phyloP scores from a whole-genome alignment of 148 eudicot species.

The Hydrangea macrophylla region DNA sequence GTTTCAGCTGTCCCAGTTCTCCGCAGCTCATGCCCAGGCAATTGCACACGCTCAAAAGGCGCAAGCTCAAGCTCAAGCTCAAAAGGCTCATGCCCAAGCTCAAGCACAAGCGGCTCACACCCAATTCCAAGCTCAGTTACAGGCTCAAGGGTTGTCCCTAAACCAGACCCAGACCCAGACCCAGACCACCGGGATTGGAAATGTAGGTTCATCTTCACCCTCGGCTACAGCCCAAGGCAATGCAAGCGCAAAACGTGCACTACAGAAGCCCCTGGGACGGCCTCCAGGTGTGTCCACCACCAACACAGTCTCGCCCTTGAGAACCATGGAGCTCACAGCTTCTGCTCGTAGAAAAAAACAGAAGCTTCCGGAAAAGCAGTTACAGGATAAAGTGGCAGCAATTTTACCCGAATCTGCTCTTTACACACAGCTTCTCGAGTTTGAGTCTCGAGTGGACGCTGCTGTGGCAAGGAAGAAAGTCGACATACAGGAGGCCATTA shows the following conservation, averaged over 20 bases:
- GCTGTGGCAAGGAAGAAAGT: constrained; percentile 77
- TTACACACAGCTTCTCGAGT: constrained; percentile 92
- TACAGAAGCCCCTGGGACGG: constrained; percentile 72
- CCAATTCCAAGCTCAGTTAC: constrained; percentile 61
- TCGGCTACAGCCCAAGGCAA: constrained; percentile 30
- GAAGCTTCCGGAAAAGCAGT: constrained; percentile 74
- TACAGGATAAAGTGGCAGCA: constrained; percentile 70
- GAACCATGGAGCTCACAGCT: constrained; percentile 65
- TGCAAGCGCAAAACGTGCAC: constrained; percentile 41
- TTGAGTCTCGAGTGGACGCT: constrained; percentile 91
- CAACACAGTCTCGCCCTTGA: constrained; percentile 58
- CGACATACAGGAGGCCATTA: constrained; percentile 89
- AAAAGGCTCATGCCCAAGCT: constrained; percentile 40
- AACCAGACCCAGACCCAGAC: constrained; percentile 52
- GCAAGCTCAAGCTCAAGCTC: constrained; percentile 38
- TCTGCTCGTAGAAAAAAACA: constrained; percentile 81
- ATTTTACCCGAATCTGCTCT: constrained; percentile 89
- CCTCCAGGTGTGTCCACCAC: constrained; percentile 52
- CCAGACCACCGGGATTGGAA: constrained; percentile 45
- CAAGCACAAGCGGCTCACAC: neutral
- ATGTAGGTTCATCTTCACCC: constrained; percentile 37
- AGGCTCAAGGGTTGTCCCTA: constrained; percentile 58
- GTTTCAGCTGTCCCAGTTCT: constrained; percentile 52
- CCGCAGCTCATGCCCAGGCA: constrained; percentile 52
- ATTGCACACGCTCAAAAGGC: constrained; percentile 43